Evolutionary conservation across 2,329 filamentous ascomycete genomes (phyloP).

Genomic region (Raffaelea albimanens): DNA sequence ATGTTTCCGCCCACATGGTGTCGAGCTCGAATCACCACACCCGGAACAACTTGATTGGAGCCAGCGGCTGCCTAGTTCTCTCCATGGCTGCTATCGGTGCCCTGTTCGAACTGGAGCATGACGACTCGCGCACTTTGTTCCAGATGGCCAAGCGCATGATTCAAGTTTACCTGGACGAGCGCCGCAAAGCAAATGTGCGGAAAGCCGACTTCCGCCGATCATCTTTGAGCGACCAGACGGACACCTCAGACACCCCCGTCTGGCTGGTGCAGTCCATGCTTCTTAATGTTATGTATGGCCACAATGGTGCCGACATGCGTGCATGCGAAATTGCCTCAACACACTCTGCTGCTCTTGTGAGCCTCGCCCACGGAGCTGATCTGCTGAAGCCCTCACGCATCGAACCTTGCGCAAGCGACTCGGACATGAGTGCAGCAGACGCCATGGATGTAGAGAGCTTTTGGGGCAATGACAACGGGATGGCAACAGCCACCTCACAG

Average conservation of each 20-base stretch:
- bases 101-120: conserved; percentile 77
- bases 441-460: conserved; percentile 32
- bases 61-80: conserved; percentile 76
- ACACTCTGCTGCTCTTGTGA: conserved; percentile 84
- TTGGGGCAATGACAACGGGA: conserved; percentile 26
- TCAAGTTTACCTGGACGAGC: conserved; percentile 81
- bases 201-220: conserved; percentile 43
- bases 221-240: conserved; percentile 29
- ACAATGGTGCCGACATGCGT: conserved; percentile 86
- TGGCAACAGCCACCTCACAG: conserved; percentile 22
- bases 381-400: conserved; percentile 42
- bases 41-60: conserved; percentile 40
- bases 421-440: conserved; percentile 45
- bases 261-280: conserved; percentile 98
- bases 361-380: conserved; percentile 81
- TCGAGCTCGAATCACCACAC: conserved; percentile 35
- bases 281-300: conserved; percentile 88
- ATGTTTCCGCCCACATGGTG: conserved; percentile 37
- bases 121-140: conserved; percentile 75
- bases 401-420: conserved; percentile 31
- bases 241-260: conserved; percentile 66
- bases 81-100: conserved; percentile 70
- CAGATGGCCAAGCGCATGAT: conserved; percentile 95
- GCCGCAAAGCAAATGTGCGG: conserved; percentile 73
- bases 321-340: conserved; percentile 87